Conservation (phyloP, 2,329 filamentous ascomycete species). For the Colletotrichum sp. region DNA sequence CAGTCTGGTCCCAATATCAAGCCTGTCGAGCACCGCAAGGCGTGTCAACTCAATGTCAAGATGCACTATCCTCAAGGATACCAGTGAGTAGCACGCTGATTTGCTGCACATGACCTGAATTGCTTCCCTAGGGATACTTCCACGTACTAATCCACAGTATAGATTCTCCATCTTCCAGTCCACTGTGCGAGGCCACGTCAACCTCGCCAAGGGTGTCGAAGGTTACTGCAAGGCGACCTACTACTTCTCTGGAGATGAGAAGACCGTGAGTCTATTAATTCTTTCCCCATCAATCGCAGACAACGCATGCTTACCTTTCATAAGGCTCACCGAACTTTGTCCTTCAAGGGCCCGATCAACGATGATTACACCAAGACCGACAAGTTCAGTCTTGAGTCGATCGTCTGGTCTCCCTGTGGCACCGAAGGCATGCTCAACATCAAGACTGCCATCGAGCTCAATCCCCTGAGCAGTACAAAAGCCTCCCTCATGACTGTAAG, state of each 20-base stretch:
- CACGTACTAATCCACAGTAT: background rate
- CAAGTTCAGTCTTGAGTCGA: slow-evolving; percentile 45
- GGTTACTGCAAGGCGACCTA: slow-evolving; percentile 57
- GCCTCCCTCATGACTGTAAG: slow-evolving; percentile 30
- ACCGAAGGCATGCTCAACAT: slow-evolving; percentile 54
- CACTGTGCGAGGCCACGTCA: slow-evolving; percentile 56
- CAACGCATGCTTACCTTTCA: background rate
- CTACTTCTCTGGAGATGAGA: slow-evolving; percentile 54
- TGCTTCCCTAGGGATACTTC: background rate
- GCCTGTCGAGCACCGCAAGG: slow-evolving; percentile 51
- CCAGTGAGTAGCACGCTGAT: slow-evolving; percentile 35
- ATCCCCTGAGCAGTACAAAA: slow-evolving; percentile 21
- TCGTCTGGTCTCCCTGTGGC: slow-evolving; percentile 59
- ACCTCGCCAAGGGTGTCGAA: slow-evolving; percentile 47
- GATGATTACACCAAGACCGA: slow-evolving; percentile 50
- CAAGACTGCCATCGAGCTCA: slow-evolving; percentile 52
- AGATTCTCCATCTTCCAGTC: slow-evolving; percentile 51
- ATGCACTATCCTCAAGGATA: slow-evolving; percentile 55
- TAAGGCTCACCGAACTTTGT: slow-evolving; percentile 40
- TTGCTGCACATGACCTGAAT: accelerated
- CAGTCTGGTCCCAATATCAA: slow-evolving; percentile 49
- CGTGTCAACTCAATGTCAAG: slow-evolving; percentile 59
- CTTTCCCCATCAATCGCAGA: background rate
- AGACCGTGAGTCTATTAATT: slow-evolving; percentile 36
- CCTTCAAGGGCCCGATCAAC: slow-evolving; percentile 45